Percentiles rank a stretch among this genome's conserved stretches.
Conservation (phyloP, 208 protist species). For the Crithidia sp. region DNA sequence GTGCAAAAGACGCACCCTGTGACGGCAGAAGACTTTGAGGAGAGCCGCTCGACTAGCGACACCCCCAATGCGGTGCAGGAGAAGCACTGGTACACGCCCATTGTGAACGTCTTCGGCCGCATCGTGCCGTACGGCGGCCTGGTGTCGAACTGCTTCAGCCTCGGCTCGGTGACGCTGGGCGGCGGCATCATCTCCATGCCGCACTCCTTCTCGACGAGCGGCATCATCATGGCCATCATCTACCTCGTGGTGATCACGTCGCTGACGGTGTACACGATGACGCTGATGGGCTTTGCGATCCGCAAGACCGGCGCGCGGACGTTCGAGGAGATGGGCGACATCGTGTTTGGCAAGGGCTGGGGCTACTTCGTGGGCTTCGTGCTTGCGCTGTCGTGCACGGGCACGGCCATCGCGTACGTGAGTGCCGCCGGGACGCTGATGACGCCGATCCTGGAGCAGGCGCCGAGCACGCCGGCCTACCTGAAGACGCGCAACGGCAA, state of each 20-base stretch:
- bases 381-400: no score
- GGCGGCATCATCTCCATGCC: no score
- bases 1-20: no score
- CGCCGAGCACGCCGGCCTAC: conserved; percentile 32
- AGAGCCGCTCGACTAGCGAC: no score
- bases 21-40: no score
- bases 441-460: conserved; percentile 31
- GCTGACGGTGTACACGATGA: conserved; percentile 66
- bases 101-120: no score
- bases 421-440: conserved; percentile 58
- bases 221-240: conserved; percentile 62
- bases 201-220: background rate
- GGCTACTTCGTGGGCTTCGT: no score
- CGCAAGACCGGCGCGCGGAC: conserved; percentile 52
- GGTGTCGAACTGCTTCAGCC: no score
- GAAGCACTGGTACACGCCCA: no score
- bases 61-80: no score
- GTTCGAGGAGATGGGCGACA: conserved; percentile 51
- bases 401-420: conserved; percentile 46
- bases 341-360: conserved; percentile 58
- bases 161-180: no score
- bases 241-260: conserved; percentile 61
- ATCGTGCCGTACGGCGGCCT: no score
- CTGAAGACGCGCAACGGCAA: conserved; percentile 42
- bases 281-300: conserved; percentile 54